These are phyloP conservation scores for Mycena floridula DNA, from an alignment of 768 basidiomycete genomes.

Conservation along the genomic window DNA sequence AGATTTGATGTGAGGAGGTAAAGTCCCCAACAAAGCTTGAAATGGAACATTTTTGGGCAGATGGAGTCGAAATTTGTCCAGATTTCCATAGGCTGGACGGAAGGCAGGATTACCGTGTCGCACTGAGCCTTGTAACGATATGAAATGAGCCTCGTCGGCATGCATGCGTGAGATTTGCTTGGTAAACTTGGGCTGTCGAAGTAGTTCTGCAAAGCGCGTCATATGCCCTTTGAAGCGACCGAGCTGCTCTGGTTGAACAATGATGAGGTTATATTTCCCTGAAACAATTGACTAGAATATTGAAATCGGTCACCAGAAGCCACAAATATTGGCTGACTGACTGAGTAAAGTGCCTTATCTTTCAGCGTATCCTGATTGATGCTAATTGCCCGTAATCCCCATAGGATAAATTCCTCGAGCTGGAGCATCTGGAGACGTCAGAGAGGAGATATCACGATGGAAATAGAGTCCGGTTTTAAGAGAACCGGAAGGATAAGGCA, in stretches of 20 bases:
- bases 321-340: neutral
- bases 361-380: neutral
- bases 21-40: neutral
- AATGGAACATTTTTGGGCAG: neutral
- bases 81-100: neutral
- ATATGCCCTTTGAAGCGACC: neutral
- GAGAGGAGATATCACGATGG: neutral
- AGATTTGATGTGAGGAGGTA: neutral
- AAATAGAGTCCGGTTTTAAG: neutral
- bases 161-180: neutral
- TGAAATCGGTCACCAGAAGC: neutral
- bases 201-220: neutral
- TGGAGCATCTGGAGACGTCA: neutral
- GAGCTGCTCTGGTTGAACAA: neutral
- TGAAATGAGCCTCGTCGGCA: neutral
- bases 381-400: neutral
- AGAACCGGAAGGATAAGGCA: neutral
- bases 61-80: neutral
- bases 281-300: neutral
- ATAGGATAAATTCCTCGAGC: neutral
- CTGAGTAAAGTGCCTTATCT: neutral
- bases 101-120: neutral
- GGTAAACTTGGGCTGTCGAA: neutral
- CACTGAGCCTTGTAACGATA: neutral
- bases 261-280: neutral